phyloP scores from a whole-genome alignment of 371 early-diverging fungal genomes.

The Rhizopus microsporus region DNA sequence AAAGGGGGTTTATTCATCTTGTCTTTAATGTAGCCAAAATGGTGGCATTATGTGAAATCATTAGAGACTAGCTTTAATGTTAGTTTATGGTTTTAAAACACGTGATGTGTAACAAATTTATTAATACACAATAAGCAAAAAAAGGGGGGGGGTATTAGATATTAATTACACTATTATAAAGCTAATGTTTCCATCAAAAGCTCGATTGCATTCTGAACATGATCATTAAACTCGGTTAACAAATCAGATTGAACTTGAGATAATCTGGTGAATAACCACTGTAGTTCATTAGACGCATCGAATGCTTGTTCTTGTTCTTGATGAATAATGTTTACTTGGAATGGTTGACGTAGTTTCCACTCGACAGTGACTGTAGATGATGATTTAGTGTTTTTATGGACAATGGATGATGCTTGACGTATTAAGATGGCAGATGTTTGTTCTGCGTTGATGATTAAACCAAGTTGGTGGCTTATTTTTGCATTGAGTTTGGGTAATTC shows the following conservation, averaged over 20 bases:
- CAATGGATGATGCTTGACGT: slow-evolving; percentile 21
- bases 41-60: slow-evolving; percentile 93
- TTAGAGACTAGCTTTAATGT: slow-evolving; percentile 79
- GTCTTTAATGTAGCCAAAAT: slow-evolving; percentile 53
- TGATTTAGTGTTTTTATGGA: slow-evolving; percentile 1
- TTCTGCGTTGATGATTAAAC: slow-evolving; percentile 31
- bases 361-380: slow-evolving; percentile 20
- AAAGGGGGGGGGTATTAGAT: slow-evolving; percentile 1
- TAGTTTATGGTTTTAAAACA: slow-evolving; percentile 81
- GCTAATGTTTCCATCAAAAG: slow-evolving; percentile 23
- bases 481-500: slow-evolving; percentile 20
- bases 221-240: slow-evolving; percentile 27
- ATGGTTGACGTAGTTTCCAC: slow-evolving; percentile 33
- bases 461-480: slow-evolving; percentile 36
- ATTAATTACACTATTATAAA: slow-evolving; percentile 13
- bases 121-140: neutral
- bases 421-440: slow-evolving; percentile 30
- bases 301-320: slow-evolving; percentile 10
- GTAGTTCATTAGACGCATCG: slow-evolving; percentile 13
- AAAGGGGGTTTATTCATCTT: neutral
- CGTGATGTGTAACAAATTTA: neutral
- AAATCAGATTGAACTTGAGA: slow-evolving; percentile 17
- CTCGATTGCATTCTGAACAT: slow-evolving; percentile 18
- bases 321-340: slow-evolving; percentile 28
- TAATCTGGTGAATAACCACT: slow-evolving; percentile 23